Conservation (phyloP, 2,329 filamentous ascomycete species). For the Penicillium capsulatum region DNA sequence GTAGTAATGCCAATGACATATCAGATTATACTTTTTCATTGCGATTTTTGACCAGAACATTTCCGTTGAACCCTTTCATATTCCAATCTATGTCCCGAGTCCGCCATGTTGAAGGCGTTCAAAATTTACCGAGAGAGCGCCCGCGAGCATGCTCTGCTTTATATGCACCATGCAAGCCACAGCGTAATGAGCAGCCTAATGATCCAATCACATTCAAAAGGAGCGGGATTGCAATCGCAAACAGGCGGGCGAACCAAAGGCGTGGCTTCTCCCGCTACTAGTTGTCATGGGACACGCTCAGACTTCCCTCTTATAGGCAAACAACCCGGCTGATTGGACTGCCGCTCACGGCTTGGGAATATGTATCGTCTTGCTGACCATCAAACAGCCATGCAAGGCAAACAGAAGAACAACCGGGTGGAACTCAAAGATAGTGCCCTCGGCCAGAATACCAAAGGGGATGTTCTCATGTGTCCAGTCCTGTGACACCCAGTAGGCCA, state of each 20-base stretch:
- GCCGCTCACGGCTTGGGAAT: constrained; percentile 71
- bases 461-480: constrained; percentile 74
- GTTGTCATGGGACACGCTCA: constrained; percentile 18
- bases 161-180: not conserved
- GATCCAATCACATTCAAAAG: constrained; percentile 6
- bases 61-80: not conserved
- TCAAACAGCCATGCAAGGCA: constrained; percentile 81
- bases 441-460: constrained; percentile 67
- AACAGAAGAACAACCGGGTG: constrained; percentile 81
- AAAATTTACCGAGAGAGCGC: no score
- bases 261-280: constrained; percentile 11
- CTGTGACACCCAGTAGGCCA: constrained; percentile 83
- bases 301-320: constrained; percentile 11
- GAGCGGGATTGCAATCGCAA: constrained; percentile 12
- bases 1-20: no score
- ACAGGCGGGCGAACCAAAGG: constrained; percentile 13
- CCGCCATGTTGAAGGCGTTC: no score
- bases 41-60: no score
- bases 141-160: not conserved
- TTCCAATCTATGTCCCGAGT: no score
- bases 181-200: not conserved
- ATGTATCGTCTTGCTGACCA: constrained; percentile 92
- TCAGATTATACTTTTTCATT: no score
- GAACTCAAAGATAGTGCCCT: constrained; percentile 69
- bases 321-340: constrained; percentile 11